phyloP scores from a whole-genome alignment of 2,329 filamentous ascomycete genomes.

The Ceratocystiopsis brevicomis region DNA sequence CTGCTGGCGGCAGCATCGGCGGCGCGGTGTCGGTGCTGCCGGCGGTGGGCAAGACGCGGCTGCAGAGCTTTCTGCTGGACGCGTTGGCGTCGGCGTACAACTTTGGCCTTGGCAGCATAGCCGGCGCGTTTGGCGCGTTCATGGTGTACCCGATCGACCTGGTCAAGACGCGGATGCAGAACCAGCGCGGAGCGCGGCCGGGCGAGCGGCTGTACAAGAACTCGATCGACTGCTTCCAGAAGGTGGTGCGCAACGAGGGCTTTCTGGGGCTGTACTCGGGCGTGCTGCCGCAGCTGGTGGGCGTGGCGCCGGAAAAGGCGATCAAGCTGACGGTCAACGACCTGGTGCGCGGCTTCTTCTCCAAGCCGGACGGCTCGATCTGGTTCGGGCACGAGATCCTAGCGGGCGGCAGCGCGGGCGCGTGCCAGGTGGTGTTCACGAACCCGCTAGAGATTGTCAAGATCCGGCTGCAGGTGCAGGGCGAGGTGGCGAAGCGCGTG shows the following conservation, averaged over 20 bases:
- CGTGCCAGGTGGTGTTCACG: conserved; percentile 94
- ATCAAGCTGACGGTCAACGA: conserved; percentile 99
- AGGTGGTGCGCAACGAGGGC: conserved; percentile 86
- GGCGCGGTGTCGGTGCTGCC: no score
- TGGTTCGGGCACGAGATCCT: conserved; percentile 54
- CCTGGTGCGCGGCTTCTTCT: conserved; percentile 59
- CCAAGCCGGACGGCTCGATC: conserved; percentile 58
- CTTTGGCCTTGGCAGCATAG: conserved; percentile 73
- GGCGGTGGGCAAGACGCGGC: conserved; percentile 7
- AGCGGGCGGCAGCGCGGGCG: conserved; percentile 77
- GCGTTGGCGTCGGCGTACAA: conserved; percentile 68
- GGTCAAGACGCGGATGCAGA: conserved; percentile 97
- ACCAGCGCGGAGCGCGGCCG: conserved; percentile 67
- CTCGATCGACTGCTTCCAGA: conserved; percentile 84
- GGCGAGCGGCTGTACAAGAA: conserved; percentile 91
- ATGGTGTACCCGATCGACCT: conserved; percentile 99
- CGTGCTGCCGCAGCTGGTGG: conserved; percentile 83
- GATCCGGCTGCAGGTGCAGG: conserved; percentile 93
- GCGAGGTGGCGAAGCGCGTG: conserved; percentile 76
- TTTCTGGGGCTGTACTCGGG: conserved; percentile 82
- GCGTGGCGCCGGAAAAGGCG: conserved; percentile 96
- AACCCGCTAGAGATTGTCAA: conserved; percentile 99
- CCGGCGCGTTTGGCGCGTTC: conserved; percentile 93
- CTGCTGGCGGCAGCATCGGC: conserved; percentile 20
- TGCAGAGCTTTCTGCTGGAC: conserved; percentile 38